Conservation (phyloP, 331 rosid genomes). For the Malus hybrid region DNA sequence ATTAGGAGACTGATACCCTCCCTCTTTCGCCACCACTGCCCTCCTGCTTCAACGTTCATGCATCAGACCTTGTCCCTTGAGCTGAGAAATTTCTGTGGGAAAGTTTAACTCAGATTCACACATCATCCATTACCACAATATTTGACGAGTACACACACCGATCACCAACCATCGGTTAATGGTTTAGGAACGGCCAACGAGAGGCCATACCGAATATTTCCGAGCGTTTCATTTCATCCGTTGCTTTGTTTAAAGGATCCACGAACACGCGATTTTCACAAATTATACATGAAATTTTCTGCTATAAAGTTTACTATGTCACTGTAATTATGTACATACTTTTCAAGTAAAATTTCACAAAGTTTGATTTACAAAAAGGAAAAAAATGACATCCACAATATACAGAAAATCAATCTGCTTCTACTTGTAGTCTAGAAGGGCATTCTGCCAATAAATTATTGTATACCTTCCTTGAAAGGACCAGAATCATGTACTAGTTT, state of each 20-base stretch:
- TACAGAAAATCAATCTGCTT: not conserved
- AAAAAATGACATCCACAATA: not conserved
- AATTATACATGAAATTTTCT: not conserved
- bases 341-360: not conserved
- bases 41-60: too few relatives aligned
- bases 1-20: too few relatives aligned
- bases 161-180: too few relatives aligned
- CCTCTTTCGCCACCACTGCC: too few relatives aligned
- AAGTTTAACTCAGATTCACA: too few relatives aligned
- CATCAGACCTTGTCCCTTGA: too few relatives aligned
- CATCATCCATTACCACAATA: too few relatives aligned
- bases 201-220: too few relatives aligned
- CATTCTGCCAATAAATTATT: constrained; percentile 13
- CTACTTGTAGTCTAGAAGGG: not conserved
- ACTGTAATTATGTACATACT: not conserved
- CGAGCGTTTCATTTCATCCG: accelerated
- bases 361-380: not conserved
- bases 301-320: not conserved
- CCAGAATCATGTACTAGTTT: constrained; percentile 74
- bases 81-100: too few relatives aligned
- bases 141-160: too few relatives aligned
- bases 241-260: too few relatives aligned
- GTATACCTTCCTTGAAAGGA: constrained; percentile 64
- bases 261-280: not conserved
- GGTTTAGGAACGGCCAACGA: too few relatives aligned